phyloP scores from a whole-genome alignment of 106 monocot species.

The Chionographis japonica region DNA sequence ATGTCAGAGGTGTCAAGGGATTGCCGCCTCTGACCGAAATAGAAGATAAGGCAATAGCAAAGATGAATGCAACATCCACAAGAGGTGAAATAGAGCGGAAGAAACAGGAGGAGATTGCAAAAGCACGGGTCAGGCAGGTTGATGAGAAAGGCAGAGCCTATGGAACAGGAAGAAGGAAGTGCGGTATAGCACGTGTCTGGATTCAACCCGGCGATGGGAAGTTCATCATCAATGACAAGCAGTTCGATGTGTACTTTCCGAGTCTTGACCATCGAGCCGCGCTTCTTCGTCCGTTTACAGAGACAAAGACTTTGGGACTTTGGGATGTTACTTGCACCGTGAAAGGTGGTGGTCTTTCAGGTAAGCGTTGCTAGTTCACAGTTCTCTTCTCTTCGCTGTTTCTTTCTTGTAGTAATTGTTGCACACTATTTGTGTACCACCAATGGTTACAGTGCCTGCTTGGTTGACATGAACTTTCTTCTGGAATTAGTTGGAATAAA shows the following conservation, averaged over 20 bases:
- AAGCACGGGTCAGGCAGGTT: slow-evolving; percentile 71
- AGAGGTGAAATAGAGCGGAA: slow-evolving; percentile 63
- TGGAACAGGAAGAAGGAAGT: slow-evolving; percentile 95
- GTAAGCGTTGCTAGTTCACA: slow-evolving; percentile 19
- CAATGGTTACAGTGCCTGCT: too few relatives aligned
- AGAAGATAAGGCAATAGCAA: slow-evolving; percentile 68
- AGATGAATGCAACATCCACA: slow-evolving; percentile 56
- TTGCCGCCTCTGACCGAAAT: slow-evolving; percentile 83
- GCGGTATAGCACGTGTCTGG: slow-evolving; percentile 89
- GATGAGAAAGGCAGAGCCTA: slow-evolving; percentile 95
- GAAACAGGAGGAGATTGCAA: slow-evolving; percentile 80
- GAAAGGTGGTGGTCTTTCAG: slow-evolving; percentile 93
- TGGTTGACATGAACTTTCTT: too few relatives aligned
- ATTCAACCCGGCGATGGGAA: slow-evolving; percentile 87
- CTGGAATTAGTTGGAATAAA: too few relatives aligned
- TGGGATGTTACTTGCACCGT: slow-evolving; percentile 93
- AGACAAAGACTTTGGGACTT: slow-evolving; percentile 76
- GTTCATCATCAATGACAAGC: slow-evolving; percentile 78
- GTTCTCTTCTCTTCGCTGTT: background rate
- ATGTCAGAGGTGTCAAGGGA: slow-evolving; percentile 72
- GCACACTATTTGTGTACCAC: too few relatives aligned
- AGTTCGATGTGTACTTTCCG: slow-evolving; percentile 88
- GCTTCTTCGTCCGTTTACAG: slow-evolving; percentile 79
- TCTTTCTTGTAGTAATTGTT: too few relatives aligned
- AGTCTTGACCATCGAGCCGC: slow-evolving; percentile 86